These are phyloP conservation scores for Gillenia trifoliata DNA, from an alignment of 306 rosid genomes.

Conservation along the genomic window DNA sequence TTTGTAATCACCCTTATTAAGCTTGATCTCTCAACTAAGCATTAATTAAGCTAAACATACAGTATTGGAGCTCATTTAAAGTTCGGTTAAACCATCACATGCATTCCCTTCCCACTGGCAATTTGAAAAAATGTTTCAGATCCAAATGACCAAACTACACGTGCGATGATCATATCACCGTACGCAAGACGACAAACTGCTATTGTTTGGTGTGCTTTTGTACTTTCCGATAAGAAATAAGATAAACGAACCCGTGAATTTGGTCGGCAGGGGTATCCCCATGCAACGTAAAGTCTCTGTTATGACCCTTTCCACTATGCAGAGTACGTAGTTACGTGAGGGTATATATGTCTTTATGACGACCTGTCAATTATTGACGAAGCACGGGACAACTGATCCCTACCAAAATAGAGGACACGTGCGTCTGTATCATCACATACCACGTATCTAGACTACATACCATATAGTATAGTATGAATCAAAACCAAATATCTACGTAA, in stretches of 20 bases:
- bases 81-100: too few relatives aligned
- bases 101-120: neutral
- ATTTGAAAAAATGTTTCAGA: neutral
- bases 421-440: neutral
- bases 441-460: neutral
- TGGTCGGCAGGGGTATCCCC: neutral
- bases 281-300: neutral
- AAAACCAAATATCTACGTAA: neutral
- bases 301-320: neutral
- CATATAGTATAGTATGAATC: neutral
- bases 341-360: neutral
- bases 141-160: constrained; percentile 1
- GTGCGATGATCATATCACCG: neutral
- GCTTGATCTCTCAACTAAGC: neutral
- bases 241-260: neutral
- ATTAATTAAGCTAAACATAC: neutral
- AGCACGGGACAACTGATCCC: neutral
- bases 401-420: neutral
- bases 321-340: neutral
- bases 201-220: neutral
- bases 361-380: neutral
- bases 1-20: neutral
- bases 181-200: neutral
- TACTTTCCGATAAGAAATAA: neutral
- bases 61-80: too few relatives aligned